Evolutionary conservation across 2,329 filamentous ascomycete species (phyloP), one percentile per base, ranked within the genome.

Genomic region (Verticillium tricorpus): DNA sequence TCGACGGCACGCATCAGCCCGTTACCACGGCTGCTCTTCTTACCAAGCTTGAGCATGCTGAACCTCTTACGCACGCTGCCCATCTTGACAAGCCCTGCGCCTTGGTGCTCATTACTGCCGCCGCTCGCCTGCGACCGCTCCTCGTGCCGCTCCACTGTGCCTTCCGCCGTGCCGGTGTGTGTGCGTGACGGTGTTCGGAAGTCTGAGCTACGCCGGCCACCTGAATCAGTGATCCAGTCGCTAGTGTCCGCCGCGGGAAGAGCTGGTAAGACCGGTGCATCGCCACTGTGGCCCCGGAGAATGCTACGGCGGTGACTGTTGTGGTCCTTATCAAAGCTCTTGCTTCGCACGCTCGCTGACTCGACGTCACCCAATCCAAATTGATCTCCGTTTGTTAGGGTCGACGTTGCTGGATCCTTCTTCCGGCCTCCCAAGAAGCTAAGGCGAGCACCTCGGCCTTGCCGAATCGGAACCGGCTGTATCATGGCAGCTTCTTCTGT

Each of bases 1-100:
- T 84, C 79, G 64, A 86, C 71, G 66, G 82, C 82, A 60, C 78
- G 78, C 83, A 85, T 85, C 63, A 76, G 70, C 32, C 74, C 79
- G 64, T 74, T 80, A 57, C 74, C 77, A 72, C 86, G 88, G 70
- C 83, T 86, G 56, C 78, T 79, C 77, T 90, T 92, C 73, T 87
- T 89, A 34, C 89, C 88, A 58, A 93, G 81, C 72, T 89, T 91
- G 70, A 96, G 80, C 69, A 93, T 80, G 72, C 91, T 95, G 67
- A 96, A 80, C 70, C 92, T 79, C 78, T 92, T 94, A 76, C 89
- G 87, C 67, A 96, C 85, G 62, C 87, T 89, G 39, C 84, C 85
- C 59, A 84, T 84, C 69, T 82, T 81, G 61, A 75, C 72, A 40
- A 57, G 34, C 3, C 25, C 34, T 7, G 60, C 60, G 2, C 22